Base-by-base conservation (phyloP, 805 yeast species). In the Peterozyma toletana region DNA sequence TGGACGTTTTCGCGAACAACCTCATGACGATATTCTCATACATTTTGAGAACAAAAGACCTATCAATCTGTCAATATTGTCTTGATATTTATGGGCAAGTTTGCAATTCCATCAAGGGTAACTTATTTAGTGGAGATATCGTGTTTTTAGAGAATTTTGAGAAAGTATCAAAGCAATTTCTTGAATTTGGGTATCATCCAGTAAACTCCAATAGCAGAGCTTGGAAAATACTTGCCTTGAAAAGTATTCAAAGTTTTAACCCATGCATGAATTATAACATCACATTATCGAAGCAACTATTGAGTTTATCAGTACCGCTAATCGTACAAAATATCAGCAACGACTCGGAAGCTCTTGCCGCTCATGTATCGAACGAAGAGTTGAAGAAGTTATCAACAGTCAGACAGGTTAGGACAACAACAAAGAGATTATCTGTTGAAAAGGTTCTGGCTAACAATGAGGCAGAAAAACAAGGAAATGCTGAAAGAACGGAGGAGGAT, bases 1-100 rank as follows among this genome's bases (percentile, higher is more conserved):
- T 93, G 58, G 88, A 86, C 49, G 83, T 88, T 30, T 82, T 88
- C 65, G 90, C 96, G 1, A 70, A 67, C 18, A 77, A 81, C 53
- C 80, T 85, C 14, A 71, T 86, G 40, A 65, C 69, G 16, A 80
- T 90, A 21, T 67, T 90, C 56, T 59, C 58, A 21, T 57, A 68
- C 9, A 72, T 83, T 13, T 53, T 84, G 37, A 53, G 62, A 13
- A 70, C 80, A 18, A 71, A 71, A 16, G 98, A 90, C 53, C 60
- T 80, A 37, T 65, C 79, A 0, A 67, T 87, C 2, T 69, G 80
- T 41, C 83, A 80, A 53, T 63, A 70, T 35, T 67, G 76, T 4
- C 66, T 73, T 33, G 58, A 63, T 17, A 74, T 80, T 0, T 80
- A 72, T 51, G 63, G 65, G 9, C 60, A 59, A 1, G 60, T 71